Evolutionary conservation across 345 rosid genomes (phyloP), one percentile per base, ranked within the genome.

Genomic region (Melaleuca quinquenervia): DNA sequence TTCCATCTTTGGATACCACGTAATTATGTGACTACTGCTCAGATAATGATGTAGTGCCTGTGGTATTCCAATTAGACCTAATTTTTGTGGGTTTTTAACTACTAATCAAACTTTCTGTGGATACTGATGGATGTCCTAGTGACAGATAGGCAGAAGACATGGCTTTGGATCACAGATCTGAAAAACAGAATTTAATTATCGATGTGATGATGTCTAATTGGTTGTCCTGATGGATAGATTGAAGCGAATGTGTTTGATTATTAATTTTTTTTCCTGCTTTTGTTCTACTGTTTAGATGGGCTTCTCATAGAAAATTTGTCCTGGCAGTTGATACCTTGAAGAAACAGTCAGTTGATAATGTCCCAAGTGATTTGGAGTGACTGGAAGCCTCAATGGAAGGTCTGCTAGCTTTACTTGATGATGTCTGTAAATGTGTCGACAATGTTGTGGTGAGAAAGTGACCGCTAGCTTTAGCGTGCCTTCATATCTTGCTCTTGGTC

Each of bases 301-400:
- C 32, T 52, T 85, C 55, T 49, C 21, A 70, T 75, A 24, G 51
- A 26, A 13, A 51, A 45, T 45, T 56, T 82, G 5, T 82, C 29
- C 27, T 85, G 85, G 86, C 86, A 96, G 99, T 90, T 84, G 98
- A 96, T 87, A 89, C 94, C 82, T 91, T 97, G 78, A 96, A 97
- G 91, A 88, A 93, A 27, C 92, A 95, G 44, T 58, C 87, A 5
- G 95, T 93, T 24, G 98, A 96, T 91, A 95, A 96, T 90, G 92
- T 98, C 58, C 99, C 99, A 26, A 93, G 87, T 86, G 99, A 95
- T 94, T 91, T 98, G 92, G 99, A 98, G 89, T 98, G 99, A 87
- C 96, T 98, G 99, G 99, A 96, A 91, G 90, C 93, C 85, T 90
- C 98, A 36, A 93, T 94, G 98, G 93, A 92, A 88, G 93, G 93